Base-by-base conservation (phyloP, 164 flowering plant species). In the Malania oleifera region DNA sequence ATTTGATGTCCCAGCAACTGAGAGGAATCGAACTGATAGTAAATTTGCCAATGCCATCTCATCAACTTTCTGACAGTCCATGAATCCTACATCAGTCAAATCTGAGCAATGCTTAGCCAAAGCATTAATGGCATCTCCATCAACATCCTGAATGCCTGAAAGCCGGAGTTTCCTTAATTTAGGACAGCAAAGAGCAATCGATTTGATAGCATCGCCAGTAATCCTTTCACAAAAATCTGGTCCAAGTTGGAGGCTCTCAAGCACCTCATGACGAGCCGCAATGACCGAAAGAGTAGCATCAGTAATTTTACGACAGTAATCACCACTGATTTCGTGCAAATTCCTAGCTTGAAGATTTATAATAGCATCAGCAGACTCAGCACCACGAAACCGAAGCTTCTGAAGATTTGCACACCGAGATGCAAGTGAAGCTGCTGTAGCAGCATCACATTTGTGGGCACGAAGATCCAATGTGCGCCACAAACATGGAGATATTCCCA, bases 401-500 rank as follows among this genome's bases (percentile, higher is more conserved):
- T 70, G 80, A 35, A 95, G 87, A 64, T 78, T 73, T 0, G 52
- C 18, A 49, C 99, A 91, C 41, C 98, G 71, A 34, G 79, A 54
- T 49, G 98, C 81, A 50, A 95, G 84, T 2, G 77, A 70, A 57
- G 72, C 44, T 6, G 95, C 89, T 44, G 70, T 71, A 1, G 65
- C 54, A 37, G 75, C 47, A 73, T 85, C 90, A 50, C 75, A 85
- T 46, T 77, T 82, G 67, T 91, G 98, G 1, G 95, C 70, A 9
- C 98, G 87, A 46, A 95, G 83, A 81, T 95, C 99, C 47, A 95
- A 66, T 0, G 87, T 70, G 59, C 60, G 73, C 99, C 99, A 95
- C 45, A 95, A 63, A 70, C 96, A 91, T 22, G 84, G 75, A 44
- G 90, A 75, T 35, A 57, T 54, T 1, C 90, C 87, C 8, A 95